phyloP scores from a whole-genome alignment of 495 filamentous ascomycete species.

The Tuber calosporum region DNA sequence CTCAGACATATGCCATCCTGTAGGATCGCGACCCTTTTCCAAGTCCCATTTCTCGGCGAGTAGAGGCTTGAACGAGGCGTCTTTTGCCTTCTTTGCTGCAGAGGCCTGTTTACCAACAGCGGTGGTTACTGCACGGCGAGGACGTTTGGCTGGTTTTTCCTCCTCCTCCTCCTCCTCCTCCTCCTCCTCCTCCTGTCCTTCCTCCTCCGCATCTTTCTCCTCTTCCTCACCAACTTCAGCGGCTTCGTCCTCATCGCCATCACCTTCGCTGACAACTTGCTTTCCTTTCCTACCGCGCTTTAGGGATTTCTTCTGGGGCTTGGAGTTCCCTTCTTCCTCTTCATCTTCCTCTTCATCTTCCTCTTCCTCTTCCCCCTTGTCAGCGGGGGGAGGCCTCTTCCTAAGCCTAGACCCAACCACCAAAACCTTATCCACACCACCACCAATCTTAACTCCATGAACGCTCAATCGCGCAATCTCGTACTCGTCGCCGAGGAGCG shows the following conservation, averaged over 20 bases:
- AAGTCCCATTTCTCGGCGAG: slow-evolving; percentile 42
- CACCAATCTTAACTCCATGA: slow-evolving; percentile 6
- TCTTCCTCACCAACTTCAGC: slow-evolving; percentile 9
- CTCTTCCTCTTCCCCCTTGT: background rate
- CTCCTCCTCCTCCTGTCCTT: slow-evolving; percentile 26
- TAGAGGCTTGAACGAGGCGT: slow-evolving; percentile 35
- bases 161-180: slow-evolving; percentile 19
- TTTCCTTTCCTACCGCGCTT: slow-evolving; percentile 9
- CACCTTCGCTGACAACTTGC: slow-evolving; percentile 4
- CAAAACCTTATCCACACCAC: background rate
- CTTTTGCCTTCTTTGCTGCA: slow-evolving; percentile 17
- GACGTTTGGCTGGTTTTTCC: slow-evolving; percentile 10
- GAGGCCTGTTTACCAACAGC: background rate
- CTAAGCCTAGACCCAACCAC: slow-evolving; percentile 5
- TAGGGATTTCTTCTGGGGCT: slow-evolving; percentile 2
- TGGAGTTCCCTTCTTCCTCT: slow-evolving; percentile 8
- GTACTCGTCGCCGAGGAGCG: slow-evolving; percentile 29
- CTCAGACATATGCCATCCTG: slow-evolving; percentile 37
- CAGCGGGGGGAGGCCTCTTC: background rate
- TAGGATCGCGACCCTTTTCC: slow-evolving; percentile 32
- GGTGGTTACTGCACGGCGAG: background rate
- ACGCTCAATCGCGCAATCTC: slow-evolving; percentile 33
- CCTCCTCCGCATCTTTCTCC: slow-evolving; percentile 15
- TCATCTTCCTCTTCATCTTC: slow-evolving; percentile 13
- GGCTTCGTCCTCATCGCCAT: slow-evolving; percentile 1